Evolutionary conservation across 805 yeast genomes (phyloP), one percentile per base, ranked within the genome.

Genomic region (Monosporozyma solicola): DNA sequence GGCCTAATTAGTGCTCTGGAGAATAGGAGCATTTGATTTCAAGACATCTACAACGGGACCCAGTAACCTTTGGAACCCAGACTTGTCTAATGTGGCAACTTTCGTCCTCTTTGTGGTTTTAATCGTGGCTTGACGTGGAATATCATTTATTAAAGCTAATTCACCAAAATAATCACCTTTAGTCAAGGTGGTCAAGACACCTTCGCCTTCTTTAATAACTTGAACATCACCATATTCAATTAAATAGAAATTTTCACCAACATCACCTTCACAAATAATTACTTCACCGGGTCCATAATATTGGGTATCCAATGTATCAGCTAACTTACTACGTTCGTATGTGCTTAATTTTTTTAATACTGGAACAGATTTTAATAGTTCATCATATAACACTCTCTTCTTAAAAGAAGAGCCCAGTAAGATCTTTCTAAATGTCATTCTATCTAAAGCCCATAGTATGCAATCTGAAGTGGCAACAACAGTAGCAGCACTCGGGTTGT

Each of bases 101-200:
- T 87, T 87, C 31, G 94, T 83, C 44, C 76, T 75, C 50, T 84
- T 79, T 16, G 77, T 73, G 1, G 97, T 96, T 50, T 77, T 81
- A 41, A 94, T 94, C 5, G 96, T 85, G 33, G 99, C 99, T 66
- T 87, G 94, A 71, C 99, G 82, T 56, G 98, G 98, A 54, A 83
- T 74, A 66, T 94, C 96, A 63, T 91, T 86, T 61, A 94, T 76
- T 61, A 94, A 75, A 3, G 99, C 98, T 57, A 94, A 83, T 72
- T 94, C 99, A 59, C 99, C 99, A 69, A 94, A 94, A 72, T 94
- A 94, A 67, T 86, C 96, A 57, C 97, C 97, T 63, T 85, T 82
- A 47, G 77, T 71, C 55, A 89, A 75, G 15, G 73, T 73, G 24
- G 76, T 78, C 35, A 90, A 76, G 46, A 77, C 75, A 25, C 91